phyloP scores from a whole-genome alignment of 352 stramenopile genomes.

The Globisporangium perplexum region DNA sequence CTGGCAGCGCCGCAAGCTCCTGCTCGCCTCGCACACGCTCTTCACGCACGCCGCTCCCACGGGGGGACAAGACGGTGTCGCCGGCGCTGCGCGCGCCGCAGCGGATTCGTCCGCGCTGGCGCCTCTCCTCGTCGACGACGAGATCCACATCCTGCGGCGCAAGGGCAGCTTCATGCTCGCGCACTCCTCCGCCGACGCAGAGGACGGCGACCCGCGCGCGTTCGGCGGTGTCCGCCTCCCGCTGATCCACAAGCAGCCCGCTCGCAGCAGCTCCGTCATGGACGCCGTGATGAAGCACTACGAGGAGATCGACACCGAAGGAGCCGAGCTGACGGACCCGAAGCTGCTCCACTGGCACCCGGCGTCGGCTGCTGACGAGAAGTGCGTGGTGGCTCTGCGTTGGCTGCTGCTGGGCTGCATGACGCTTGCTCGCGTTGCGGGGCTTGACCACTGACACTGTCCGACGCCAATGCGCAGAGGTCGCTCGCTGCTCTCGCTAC shows the following conservation, averaged over 20 bases:
- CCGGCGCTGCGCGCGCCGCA: not conserved
- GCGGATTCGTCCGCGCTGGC: not conserved
- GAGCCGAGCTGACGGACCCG: slow-evolving; percentile 19
- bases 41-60: slow-evolving; percentile 20
- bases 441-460: too few relatives aligned
- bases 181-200: not conserved
- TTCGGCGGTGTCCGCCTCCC: slow-evolving; percentile 9
- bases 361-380: slow-evolving; percentile 29
- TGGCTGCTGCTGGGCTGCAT: not conserved
- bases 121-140: slow-evolving; percentile 5
- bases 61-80: not conserved
- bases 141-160: slow-evolving; percentile 14
- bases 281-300: slow-evolving; percentile 14
- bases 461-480: slow-evolving; percentile 22
- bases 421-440: too few relatives aligned
- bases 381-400: slow-evolving; percentile 7
- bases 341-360: slow-evolving; percentile 57
- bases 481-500: slow-evolving; percentile 32
- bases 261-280: slow-evolving; percentile 6
- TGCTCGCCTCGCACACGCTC: slow-evolving; percentile 27
- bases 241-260: slow-evolving; percentile 9
- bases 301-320: slow-evolving; percentile 18
- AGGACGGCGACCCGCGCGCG: not conserved
- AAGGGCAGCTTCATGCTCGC: slow-evolving; percentile 47
- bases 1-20: slow-evolving; percentile 67